Evolutionary conservation across 2,329 filamentous ascomycete species (phyloP), one percentile per base, ranked within the genome.

Genomic region (Trichoderma breve): DNA sequence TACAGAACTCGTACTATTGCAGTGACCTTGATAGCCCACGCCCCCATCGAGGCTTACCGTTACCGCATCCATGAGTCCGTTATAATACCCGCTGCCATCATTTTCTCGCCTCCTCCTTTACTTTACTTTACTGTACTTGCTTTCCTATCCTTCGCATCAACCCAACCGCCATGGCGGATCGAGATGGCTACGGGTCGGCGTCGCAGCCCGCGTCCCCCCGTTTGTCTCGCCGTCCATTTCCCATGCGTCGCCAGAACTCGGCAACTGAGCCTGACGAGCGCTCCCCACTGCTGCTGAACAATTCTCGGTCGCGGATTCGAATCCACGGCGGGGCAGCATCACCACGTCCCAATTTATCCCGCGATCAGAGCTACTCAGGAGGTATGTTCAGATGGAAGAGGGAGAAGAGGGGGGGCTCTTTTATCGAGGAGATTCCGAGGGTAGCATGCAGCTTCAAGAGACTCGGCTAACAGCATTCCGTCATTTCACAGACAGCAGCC

Each of bases 291-390:
- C 76, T 86, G 3, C 78, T 78, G 7, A 78, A 78, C 12, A 77
- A 76, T 30, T 82, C 83, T 6, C 81, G 81, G 71, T 83, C 84
- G 28, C 83, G 80, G 14, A 79, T 85, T 43, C 83, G 84, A 73
- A 83, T 83, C 51, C 81, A 82, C 11, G 81, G 78, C 47, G 79
- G 76, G 34, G 72, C 76, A 36, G 74, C 73, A 60, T 80, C 79
- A 6, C 77, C 78, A 32, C 75, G 78, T 76, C 28, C 74, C 18
- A 74, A 76, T 61, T 73, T 82, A 4, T 79, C 80, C 18, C 76
- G 81, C 18, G 84, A 85, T 28, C 84, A 86, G 24, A 86, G 84
- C 76, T 84, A 82, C 74, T 77, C 79, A 39, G 84, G 85, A 43
- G 84, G 85, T 84, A 79, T 39, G 39, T 43, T 43, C 7, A n/a